Evolutionary conservation across 371 early-diverging fungal species (phyloP).

Genomic region (Homolaphlyctis polyrhiza): DNA sequence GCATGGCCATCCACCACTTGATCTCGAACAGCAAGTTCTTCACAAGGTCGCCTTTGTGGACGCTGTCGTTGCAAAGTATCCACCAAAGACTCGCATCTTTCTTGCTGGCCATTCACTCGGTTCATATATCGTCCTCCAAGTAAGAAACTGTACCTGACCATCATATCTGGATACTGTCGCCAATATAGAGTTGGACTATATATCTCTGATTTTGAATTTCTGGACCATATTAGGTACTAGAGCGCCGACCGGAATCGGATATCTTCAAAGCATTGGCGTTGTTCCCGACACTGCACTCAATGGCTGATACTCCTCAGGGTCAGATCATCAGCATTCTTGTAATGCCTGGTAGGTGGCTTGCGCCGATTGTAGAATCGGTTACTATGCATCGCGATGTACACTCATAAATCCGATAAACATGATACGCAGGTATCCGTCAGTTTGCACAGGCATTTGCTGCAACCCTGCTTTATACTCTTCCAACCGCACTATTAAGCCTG

Average conservation of each 20-base stretch:
- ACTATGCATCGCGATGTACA: too few species aligned
- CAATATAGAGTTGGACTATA: too few species aligned
- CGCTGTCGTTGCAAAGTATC: slow-evolving; percentile 39
- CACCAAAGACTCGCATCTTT: slow-evolving; percentile 48
- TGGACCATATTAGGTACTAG: too few species aligned
- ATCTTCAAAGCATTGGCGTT: slow-evolving; percentile 61
- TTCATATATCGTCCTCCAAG: slow-evolving; percentile 43
- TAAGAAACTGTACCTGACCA: too few species aligned
- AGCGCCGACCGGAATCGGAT: slow-evolving; percentile 48
- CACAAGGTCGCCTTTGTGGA: slow-evolving; percentile 64
- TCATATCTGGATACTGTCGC: too few species aligned
- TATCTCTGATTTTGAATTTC: too few species aligned
- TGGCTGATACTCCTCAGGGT: slow-evolving; percentile 73
- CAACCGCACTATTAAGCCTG: background rate
- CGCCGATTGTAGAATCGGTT: too few species aligned
- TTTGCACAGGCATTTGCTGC: slow-evolving; percentile 16
- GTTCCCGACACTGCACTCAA: slow-evolving; percentile 74
- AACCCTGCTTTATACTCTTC: background rate
- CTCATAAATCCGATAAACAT: too few species aligned
- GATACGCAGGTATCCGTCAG: slow-evolving; percentile 33
- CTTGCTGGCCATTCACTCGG: slow-evolving; percentile 69
- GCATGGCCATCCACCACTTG: background rate
- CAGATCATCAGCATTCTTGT: slow-evolving; percentile 17
- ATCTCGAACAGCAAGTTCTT: slow-evolving; percentile 58
- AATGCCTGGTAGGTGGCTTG: too few species aligned